Percentiles rank a stretch among this genome's conserved stretches.
Conservation (phyloP, 306 rosid genomes). For the Geum urbanum region DNA sequence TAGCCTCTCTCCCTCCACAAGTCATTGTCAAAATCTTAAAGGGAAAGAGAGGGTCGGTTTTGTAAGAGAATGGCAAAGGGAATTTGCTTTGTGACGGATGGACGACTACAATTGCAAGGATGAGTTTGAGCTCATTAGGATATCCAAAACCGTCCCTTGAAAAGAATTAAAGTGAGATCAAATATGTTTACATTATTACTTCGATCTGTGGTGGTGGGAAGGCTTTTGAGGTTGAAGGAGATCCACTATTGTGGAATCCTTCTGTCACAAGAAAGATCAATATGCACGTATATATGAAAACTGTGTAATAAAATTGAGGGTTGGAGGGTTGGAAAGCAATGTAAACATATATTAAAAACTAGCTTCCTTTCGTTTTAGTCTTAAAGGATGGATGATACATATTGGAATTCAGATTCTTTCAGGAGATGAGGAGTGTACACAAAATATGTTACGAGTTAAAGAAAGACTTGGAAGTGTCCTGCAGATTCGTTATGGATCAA, state of each 20-base stretch:
- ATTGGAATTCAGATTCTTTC: conserved; percentile 18
- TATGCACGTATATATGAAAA: neutral
- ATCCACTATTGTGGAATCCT: conserved; percentile 47
- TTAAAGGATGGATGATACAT: conserved; percentile 20
- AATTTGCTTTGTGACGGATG: conserved; percentile 36
- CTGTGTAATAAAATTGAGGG: conserved; percentile 5
- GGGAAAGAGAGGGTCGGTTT: conserved; percentile 22
- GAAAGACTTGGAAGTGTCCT: too few species aligned
- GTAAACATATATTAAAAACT: neutral
- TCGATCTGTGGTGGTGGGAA: conserved; percentile 17
- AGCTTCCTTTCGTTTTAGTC: conserved; percentile 9
- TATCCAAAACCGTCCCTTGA: conserved; percentile 43
- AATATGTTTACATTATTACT: conserved; percentile 21
- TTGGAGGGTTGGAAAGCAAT: conserved; percentile 23
- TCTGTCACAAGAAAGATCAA: conserved; percentile 29
- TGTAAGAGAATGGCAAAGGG: conserved; percentile 27
- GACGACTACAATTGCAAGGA: conserved; percentile 17
- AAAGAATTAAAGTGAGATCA: conserved; percentile 19
- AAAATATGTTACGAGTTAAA: neutral
- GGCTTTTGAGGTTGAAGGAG: conserved; percentile 38
- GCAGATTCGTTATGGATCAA: too few species aligned
- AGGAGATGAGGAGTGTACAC: neutral
- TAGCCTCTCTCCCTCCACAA: neutral
- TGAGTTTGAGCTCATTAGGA: conserved; percentile 24
- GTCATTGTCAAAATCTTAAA: conserved; percentile 26